These are phyloP conservation scores for Xenoacremonium recifei DNA, from an alignment of 2,329 filamentous ascomycete genomes.

Conservation along the genomic window DNA sequence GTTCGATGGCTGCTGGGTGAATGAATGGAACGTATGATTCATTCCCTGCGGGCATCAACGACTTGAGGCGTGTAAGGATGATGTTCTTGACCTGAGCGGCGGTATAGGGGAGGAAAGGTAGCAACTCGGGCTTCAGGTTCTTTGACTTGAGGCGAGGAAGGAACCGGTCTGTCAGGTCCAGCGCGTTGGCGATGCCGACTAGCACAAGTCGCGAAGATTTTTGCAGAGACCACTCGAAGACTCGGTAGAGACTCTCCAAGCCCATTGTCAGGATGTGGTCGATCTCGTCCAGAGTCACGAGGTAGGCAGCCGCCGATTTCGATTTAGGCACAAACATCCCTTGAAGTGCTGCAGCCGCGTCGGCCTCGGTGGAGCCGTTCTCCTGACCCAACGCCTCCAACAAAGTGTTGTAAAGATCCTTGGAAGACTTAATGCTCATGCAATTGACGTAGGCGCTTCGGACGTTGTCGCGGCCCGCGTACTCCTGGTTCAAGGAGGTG, in stretches of 20 bases:
- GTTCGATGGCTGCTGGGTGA: constrained; percentile 88
- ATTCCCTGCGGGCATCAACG: constrained; percentile 60
- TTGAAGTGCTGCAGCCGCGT: constrained; percentile 67
- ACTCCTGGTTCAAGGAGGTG: constrained; percentile 68
- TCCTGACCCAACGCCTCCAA: constrained; percentile 66
- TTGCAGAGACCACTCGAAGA: constrained; percentile 96
- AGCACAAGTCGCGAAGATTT: constrained; percentile 77
- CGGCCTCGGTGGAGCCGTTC: constrained; percentile 59
- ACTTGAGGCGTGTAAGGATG: constrained; percentile 78
- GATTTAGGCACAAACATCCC: constrained; percentile 67
- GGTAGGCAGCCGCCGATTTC: constrained; percentile 57
- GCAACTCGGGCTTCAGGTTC: constrained; percentile 83
- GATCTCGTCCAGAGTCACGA: constrained; percentile 93
- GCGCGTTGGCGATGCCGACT: constrained; percentile 91
- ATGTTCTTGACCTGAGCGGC: constrained; percentile 84
- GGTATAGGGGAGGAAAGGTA: constrained; percentile 92
- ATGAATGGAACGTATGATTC: constrained; percentile 77
- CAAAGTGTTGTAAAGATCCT: constrained; percentile 79
- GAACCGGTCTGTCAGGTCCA: constrained; percentile 94
- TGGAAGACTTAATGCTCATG: constrained; percentile 89
- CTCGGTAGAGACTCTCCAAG: constrained; percentile 80
- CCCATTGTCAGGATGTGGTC: constrained; percentile 90
- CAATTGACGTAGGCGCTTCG: constrained; percentile 87
- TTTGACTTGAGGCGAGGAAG: constrained; percentile 89
- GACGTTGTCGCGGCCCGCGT: constrained; percentile 52